These are phyloP conservation scores for Cryphonectria nitschkei DNA, from an alignment of 2,329 filamentous ascomycete genomes.

Conservation along the genomic window DNA sequence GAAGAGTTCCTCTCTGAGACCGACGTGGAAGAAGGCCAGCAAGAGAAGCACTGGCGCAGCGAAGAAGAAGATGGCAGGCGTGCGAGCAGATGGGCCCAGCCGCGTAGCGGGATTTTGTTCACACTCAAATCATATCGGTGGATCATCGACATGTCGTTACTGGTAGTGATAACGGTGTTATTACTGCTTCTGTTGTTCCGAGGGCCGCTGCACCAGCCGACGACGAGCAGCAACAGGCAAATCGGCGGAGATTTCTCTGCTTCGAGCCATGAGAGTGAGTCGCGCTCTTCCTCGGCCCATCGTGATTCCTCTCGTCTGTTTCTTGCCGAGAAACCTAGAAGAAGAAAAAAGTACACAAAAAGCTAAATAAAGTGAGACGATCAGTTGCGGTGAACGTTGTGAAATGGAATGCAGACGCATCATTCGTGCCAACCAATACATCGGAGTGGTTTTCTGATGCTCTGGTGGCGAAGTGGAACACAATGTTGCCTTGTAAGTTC, in stretches of 20 bases:
- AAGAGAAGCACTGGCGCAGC: constrained; percentile 37
- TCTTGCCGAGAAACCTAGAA: neutral
- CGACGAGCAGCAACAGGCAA: constrained; percentile 31
- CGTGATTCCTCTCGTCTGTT: constrained; percentile 3
- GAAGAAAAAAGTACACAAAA: neutral
- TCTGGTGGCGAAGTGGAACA: constrained; percentile 44
- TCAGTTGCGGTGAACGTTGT: constrained; percentile 43
- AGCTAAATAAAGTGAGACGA: constrained; percentile 7
- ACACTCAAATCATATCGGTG: constrained; percentile 36
- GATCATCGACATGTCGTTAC: constrained; percentile 39
- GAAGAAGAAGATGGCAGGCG: constrained; percentile 24
- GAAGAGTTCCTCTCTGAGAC: constrained; percentile 38
- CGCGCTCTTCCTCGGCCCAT: neutral
- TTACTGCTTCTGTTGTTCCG: constrained; percentile 33
- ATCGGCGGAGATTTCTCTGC: constrained; percentile 45
- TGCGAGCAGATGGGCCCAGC: constrained; percentile 27
- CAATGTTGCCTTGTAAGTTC: constrained; percentile 43
- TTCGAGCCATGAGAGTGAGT: constrained; percentile 41
- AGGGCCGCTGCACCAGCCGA: constrained; percentile 6
- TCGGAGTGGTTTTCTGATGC: constrained; percentile 45
- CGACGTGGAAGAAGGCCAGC: constrained; percentile 41
- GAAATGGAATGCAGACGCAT: constrained; percentile 44
- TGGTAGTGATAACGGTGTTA: constrained; percentile 39
- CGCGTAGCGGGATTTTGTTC: constrained; percentile 22
- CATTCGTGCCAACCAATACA: constrained; percentile 44